Base-by-base conservation (phyloP, 2,329 filamentous ascomycete species). In the Epichloe sp. region DNA sequence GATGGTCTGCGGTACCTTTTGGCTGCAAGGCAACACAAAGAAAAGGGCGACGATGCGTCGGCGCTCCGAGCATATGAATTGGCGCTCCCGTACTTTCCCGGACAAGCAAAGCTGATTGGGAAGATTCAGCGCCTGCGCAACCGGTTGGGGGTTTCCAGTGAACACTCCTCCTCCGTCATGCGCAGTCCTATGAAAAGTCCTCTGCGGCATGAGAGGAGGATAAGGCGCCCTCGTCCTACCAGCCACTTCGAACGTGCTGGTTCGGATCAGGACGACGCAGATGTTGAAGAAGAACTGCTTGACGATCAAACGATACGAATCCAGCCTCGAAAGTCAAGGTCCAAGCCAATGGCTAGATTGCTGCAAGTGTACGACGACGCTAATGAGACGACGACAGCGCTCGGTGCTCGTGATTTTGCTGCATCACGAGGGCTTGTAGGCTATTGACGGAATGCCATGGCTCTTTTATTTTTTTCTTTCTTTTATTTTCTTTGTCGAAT, bases 11-110 rank as follows among this genome's bases (percentile, higher is more conserved):
- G 88, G 11, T 88, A 86, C 59, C 70, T 97, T 36, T 74, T 96
- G n/a, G 88, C 93, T 76, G 91, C 88, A 1, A 86, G 93, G 57
- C 89, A 96, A 64, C 86, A 94, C 62, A 89, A 90, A 62, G 87
- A 88, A 49, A 77, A 81, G 4, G 88, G 88, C 2, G 87, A 96
- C 58, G 82, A 94, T 48, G 73, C 72, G 3, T 86, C 80, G 36
- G 88, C 90, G 0, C 69, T 97, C 53, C 82, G 80, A 58, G 91
- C 93, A 80, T 96, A 95, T 62, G 84, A 91, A 64, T 73, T 87
- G 56, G 91, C 91, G 0, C 69, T 88, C 49, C 85, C 87, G 0
- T 93, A 81, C 67, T 97, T 97, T 59, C 90, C 90, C 0, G 83
- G 82, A 1, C 93, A 96, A 63, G 76, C 81, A 47, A 95, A 91